Percentiles rank a stretch among this genome's conserved stretches.
Conservation (phyloP, 2,329 filamentous ascomycete genomes). For the Aureobasidium sp. region DNA sequence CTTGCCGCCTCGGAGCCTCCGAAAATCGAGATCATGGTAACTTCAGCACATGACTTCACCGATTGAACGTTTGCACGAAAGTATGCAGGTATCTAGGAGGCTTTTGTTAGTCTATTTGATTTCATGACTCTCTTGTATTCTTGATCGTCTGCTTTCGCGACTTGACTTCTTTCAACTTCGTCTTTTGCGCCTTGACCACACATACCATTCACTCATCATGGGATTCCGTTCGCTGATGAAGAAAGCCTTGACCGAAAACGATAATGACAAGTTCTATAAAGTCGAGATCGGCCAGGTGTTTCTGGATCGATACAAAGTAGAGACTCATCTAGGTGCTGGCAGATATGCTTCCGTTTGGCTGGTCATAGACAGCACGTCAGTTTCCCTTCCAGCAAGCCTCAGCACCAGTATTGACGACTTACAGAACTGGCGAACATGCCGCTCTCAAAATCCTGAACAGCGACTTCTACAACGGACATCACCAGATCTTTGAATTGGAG, state of each 20-base stretch:
- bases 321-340: slow-evolving; percentile 31
- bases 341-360: slow-evolving; percentile 31
- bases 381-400: not conserved
- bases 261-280: slow-evolving; percentile 16
- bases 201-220: not conserved
- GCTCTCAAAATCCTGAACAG: slow-evolving; percentile 15
- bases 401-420: not conserved
- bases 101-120: not conserved
- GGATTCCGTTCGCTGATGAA: not conserved
- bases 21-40: not conserved
- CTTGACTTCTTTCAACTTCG: not conserved
- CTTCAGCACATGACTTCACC: slow-evolving; percentile 5
- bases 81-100: not conserved
- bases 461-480: slow-evolving; percentile 10
- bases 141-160: not conserved
- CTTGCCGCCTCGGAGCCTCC: not conserved
- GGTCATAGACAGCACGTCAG: slow-evolving; percentile 23
- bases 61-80: not conserved
- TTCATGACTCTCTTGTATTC: not conserved
- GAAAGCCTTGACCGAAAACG: not conserved
- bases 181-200: not conserved
- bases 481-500: slow-evolving; percentile 10
- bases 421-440: not conserved
- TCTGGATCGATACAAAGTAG: slow-evolving; percentile 26
- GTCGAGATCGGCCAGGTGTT: slow-evolving; percentile 25